Evolutionary conservation across 2,329 filamentous ascomycete genomes (phyloP).

Genomic region (Ceratocystis papillata): DNA sequence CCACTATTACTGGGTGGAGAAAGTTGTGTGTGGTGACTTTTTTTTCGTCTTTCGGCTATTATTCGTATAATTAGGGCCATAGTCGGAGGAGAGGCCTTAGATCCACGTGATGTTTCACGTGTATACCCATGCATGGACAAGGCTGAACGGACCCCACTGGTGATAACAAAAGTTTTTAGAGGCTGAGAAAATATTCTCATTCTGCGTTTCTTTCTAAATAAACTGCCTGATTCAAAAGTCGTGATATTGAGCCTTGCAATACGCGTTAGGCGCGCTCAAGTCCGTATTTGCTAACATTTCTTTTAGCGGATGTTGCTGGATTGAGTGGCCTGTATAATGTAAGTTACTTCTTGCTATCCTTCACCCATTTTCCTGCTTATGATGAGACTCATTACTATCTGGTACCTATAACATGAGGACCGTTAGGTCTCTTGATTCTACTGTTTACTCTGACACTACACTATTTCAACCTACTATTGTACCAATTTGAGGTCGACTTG

Average conservation of each 20-base stretch:
- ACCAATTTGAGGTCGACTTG: not conserved
- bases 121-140: not conserved
- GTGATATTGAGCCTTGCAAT: not conserved
- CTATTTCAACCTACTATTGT: not conserved
- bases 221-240: constrained; percentile 6
- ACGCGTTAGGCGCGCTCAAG: not conserved
- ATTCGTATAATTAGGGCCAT: constrained; percentile 40
- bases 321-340: constrained; percentile 5
- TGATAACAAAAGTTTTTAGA: constrained; percentile 18
- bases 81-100: not conserved
- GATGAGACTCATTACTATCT: constrained; percentile 68
- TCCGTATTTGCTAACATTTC: not conserved
- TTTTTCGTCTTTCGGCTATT: constrained; percentile 30
- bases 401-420: constrained; percentile 95
- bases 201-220: constrained; percentile 12
- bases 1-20: constrained; percentile 15
- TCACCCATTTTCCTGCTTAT: constrained; percentile 34
- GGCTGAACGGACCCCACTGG: constrained; percentile 21
- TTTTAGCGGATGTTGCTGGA: not conserved
- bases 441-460: constrained; percentile 24
- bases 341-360: constrained; percentile 16
- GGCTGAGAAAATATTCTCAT: constrained; percentile 1
- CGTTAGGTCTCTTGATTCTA: constrained; percentile 25
- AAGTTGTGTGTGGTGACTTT: constrained; percentile 20
- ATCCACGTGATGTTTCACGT: constrained; percentile 13